Base-by-base conservation (phyloP, 352 stramenopile species). In the Globisporangium irregulare region DNA sequence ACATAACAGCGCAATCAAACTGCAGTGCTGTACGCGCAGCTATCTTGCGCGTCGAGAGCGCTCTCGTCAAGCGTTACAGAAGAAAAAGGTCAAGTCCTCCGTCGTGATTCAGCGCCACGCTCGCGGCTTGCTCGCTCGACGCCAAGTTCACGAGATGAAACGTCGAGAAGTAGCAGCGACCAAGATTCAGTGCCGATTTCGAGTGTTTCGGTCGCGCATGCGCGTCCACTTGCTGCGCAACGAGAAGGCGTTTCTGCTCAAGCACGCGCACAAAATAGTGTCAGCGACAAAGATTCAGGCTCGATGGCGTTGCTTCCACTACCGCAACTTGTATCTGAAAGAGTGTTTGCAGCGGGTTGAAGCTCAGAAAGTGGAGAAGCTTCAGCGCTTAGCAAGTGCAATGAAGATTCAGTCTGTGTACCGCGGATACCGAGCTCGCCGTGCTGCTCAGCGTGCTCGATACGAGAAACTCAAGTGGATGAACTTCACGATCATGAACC, bases 391-490 rank as follows among this genome's bases (percentile, higher is more conserved):
- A 14, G 78, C 79, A 24, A 78, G 74, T 34, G 84, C 81, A 0
- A 69, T 92, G 22, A 71, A 66, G 4, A 87, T 96, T 34, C 87
- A 96, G 68, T 71, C 74, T 1, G 46, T 80, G 20, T 91, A 84
- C 59, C 89, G 87, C 14, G 86, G 81, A 20, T 94, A 87, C 51
- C 41, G 77, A 25, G 80, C 81, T 38, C 84, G 89, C 1, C 74
- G 86, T 1, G 64, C 41, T 0, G 75, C 79, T 0, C 81, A 91
- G 57, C 75, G 73, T 8, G 66, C 74, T 58, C 84, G 85, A 9
- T 86, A 80, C 62, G 83, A 93, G 51, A 82, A 82, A 66, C 77
- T 94, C 51, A 87, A 88, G 70, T 89, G 77, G 79, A 77, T 90
- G 71, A 81, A 91, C 54, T 70, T 84, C 2, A 78, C 80, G 4